Percentiles rank a stretch among this genome's conserved stretches.
Conservation (phyloP, 208 protist species). For the Tritrichomonas musculus region DNA sequence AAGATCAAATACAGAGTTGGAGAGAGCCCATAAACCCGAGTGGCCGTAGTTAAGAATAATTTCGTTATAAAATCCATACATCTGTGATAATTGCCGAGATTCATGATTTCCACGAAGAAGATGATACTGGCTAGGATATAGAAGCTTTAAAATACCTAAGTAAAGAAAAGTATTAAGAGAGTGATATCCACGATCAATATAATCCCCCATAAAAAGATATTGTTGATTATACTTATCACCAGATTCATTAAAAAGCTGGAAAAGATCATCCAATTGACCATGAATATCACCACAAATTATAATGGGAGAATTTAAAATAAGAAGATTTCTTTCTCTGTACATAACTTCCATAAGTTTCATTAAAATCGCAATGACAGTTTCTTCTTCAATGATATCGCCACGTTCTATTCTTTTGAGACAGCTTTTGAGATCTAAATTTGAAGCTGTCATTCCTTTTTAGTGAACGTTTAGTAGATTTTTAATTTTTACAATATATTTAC, state of each 20-base stretch:
- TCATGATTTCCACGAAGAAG: conserved; percentile 53
- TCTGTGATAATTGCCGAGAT: conserved; percentile 37
- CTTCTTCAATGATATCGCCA: not conserved
- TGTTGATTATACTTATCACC: not conserved
- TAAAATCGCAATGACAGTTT: not conserved
- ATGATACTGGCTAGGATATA: conserved; percentile 37
- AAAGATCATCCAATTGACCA: not conserved
- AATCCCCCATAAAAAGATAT: not conserved
- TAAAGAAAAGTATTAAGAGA: conserved; percentile 44
- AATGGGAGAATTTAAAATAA: not conserved
- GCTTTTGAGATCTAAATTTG: no score
- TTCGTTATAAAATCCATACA: conserved; percentile 48
- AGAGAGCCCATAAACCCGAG: not conserved
- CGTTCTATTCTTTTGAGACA: no score
- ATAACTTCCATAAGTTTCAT: not conserved
- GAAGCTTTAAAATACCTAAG: conserved; percentile 40
- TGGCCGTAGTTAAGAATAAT: conserved; percentile 72
- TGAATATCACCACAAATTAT: not conserved
- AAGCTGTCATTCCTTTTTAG: no score
- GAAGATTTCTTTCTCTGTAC: not conserved
- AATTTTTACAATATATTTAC: no score
- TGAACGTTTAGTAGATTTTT: no score
- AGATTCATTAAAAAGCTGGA: not conserved
- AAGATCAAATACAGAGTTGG: conserved; percentile 15
- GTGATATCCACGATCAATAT: conserved; percentile 3